A percentile compares a stretch with the other conserved stretches of the same genome.
These are phyloP conservation scores for Penicillium expansum DNA, from an alignment of 2,329 filamentous ascomycete species.

Conservation along the genomic window DNA sequence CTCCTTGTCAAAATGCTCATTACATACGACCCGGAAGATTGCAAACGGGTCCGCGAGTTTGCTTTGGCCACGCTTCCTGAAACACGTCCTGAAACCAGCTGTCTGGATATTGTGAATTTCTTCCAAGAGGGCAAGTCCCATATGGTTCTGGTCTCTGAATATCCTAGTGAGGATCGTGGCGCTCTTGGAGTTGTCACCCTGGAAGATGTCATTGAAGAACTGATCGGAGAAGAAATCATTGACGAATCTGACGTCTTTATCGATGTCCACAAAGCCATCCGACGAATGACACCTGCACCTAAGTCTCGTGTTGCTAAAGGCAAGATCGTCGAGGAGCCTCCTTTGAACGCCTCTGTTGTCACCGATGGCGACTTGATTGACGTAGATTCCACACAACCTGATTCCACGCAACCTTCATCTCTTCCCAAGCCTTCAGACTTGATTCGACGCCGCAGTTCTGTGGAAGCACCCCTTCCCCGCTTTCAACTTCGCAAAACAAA, in stretches of 20 bases:
- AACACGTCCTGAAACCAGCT: slow-evolving; percentile 91
- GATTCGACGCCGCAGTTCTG: slow-evolving; percentile 33
- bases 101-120: slow-evolving; percentile 97
- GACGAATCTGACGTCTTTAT: slow-evolving; percentile 8
- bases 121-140: slow-evolving; percentile 99
- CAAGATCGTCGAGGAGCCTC: slow-evolving; percentile 51
- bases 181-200: slow-evolving; percentile 91
- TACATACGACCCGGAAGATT: slow-evolving; percentile 95
- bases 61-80: slow-evolving; percentile 91
- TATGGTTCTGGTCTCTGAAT: slow-evolving; percentile 93
- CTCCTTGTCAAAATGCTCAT: slow-evolving; percentile 97
- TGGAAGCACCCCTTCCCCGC: slow-evolving; percentile 39
- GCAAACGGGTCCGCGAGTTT: slow-evolving; percentile 82
- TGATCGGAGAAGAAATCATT: slow-evolving; percentile 84
- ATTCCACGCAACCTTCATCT: slow-evolving; percentile 39
- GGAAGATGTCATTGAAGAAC: slow-evolving; percentile 96
- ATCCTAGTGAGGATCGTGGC: slow-evolving; percentile 84
- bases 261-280: slow-evolving; percentile 87
- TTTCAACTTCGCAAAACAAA: slow-evolving; percentile 42
- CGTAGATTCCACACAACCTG: slow-evolving; percentile 46
- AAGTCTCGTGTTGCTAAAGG: slow-evolving; percentile 66
- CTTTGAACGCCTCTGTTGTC: slow-evolving; percentile 32
- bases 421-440: slow-evolving; percentile 21
- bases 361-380: slow-evolving; percentile 42
- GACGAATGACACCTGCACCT: slow-evolving; percentile 80